These are phyloP conservation scores for Jasminum sambac DNA, from an alignment of 257 asterid genomes.

Conservation along the genomic window DNA sequence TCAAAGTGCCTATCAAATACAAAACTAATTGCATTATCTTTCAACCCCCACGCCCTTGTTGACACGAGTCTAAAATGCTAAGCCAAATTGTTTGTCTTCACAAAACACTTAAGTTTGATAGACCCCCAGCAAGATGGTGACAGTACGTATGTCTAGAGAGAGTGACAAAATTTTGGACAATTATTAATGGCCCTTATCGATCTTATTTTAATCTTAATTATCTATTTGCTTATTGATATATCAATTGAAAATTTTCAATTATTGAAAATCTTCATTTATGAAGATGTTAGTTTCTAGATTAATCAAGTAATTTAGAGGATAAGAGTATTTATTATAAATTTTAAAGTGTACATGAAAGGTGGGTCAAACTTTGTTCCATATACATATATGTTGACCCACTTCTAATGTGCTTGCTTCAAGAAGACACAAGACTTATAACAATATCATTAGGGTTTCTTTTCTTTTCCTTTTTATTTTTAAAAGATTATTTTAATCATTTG, in stretches of 20 bases:
- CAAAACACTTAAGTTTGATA: background rate
- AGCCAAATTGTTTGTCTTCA: background rate
- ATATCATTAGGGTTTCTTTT: too few species aligned
- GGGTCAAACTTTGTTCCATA: too few species aligned
- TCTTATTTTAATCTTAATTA: background rate
- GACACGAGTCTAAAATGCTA: background rate
- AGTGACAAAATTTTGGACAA: background rate
- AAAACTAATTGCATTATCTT: background rate
- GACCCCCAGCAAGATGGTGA: background rate
- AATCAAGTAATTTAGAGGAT: background rate
- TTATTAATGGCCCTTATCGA: background rate
- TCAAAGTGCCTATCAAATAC: background rate
- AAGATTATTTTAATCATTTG: too few species aligned
- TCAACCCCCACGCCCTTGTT: background rate
- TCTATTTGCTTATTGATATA: background rate
- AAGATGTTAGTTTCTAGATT: background rate
- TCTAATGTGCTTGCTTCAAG: too few species aligned
- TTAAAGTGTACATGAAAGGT: too few species aligned
- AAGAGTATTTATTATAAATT: background rate
- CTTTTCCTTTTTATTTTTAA: too few species aligned
- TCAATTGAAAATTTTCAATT: background rate
- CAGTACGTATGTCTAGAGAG: background rate
- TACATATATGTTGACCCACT: too few species aligned
- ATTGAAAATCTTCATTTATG: background rate
- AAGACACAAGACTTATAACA: too few species aligned